Percentiles rank a stretch among this genome's conserved stretches.
phyloP scores from a whole-genome alignment of 106 monocot species.

The Amphibolis antarctica region DNA sequence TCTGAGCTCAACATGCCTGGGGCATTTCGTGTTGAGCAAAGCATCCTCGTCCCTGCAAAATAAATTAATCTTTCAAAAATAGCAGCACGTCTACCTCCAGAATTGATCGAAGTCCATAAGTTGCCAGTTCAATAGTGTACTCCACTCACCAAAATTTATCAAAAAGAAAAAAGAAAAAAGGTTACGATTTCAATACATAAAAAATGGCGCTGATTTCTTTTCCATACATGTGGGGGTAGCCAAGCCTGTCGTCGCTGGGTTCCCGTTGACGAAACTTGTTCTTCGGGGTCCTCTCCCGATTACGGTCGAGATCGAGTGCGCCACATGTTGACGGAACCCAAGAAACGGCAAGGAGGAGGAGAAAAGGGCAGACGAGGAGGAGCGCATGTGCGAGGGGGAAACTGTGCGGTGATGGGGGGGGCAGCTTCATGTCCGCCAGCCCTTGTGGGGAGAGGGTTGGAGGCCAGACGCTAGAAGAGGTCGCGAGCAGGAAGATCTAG shows the following conservation, averaged over 20 bases:
- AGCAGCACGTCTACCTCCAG: not conserved
- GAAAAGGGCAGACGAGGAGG: constrained; percentile 5
- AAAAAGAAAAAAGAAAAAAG: no score
- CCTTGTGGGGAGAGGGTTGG: not conserved
- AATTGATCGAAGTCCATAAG: not conserved
- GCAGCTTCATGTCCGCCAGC: not conserved
- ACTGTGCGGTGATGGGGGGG: not conserved
- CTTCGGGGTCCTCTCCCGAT: constrained; percentile 13
- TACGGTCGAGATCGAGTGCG: constrained; percentile 13
- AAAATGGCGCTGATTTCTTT: not conserved
- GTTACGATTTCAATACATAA: not conserved
- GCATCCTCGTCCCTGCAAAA: constrained; percentile 80
- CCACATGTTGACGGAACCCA: constrained; percentile 3
- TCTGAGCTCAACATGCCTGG: constrained; percentile 70
- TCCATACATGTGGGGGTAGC: constrained; percentile 58
- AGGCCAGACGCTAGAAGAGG: not conserved
- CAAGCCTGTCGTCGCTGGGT: constrained; percentile 78
- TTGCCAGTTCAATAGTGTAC: not conserved
- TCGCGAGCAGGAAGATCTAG: no score
- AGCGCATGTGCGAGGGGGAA: constrained; percentile 2
- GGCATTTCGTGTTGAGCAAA: constrained; percentile 66
- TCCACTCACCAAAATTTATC: not conserved
- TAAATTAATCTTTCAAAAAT: not conserved
- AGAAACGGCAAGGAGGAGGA: not conserved
- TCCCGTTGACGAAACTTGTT: constrained; percentile 85